A percentile compares a stretch with the other conserved stretches of the same genome.
phyloP scores from a whole-genome alignment of 495 filamentous ascomycete genomes.

The Apodospora peruviana region DNA sequence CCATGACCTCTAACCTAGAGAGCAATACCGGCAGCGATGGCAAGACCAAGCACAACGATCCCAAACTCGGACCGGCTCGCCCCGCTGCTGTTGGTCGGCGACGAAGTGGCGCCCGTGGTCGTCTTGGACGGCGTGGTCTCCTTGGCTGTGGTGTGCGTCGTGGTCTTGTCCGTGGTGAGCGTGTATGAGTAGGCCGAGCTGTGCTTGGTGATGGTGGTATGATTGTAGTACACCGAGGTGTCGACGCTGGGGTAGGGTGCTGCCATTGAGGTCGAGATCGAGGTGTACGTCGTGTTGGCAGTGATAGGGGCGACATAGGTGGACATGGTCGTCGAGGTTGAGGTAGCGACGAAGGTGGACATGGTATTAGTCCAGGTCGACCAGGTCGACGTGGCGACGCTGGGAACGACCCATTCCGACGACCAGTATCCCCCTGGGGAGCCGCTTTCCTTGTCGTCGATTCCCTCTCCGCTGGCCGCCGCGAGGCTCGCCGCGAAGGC shows the following conservation, averaged over 20 bases:
- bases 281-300: conserved; percentile 7
- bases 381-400: no score
- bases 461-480: background rate
- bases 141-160: no score
- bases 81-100: background rate
- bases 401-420: no score
- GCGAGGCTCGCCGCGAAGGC: conserved; percentile 17
- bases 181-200: background rate
- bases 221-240: no score
- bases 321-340: background rate
- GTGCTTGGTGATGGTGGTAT: conserved; percentile 46
- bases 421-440: background rate
- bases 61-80: conserved; percentile 9
- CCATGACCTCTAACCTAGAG: conserved; percentile 17
- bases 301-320: conserved; percentile 6
- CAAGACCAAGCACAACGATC: conserved; percentile 18
- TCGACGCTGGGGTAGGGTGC: conserved; percentile 18
- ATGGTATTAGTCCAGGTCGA: no score
- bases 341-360: no score
- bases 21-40: conserved; percentile 27
- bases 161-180: background rate
- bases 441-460: background rate
- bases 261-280: conserved; percentile 22
- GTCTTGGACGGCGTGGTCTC: background rate
- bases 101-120: background rate